Base-by-base conservation (phyloP, 1,139 yeast genomes). In the Blastobotrys illinoisensis region DNA sequence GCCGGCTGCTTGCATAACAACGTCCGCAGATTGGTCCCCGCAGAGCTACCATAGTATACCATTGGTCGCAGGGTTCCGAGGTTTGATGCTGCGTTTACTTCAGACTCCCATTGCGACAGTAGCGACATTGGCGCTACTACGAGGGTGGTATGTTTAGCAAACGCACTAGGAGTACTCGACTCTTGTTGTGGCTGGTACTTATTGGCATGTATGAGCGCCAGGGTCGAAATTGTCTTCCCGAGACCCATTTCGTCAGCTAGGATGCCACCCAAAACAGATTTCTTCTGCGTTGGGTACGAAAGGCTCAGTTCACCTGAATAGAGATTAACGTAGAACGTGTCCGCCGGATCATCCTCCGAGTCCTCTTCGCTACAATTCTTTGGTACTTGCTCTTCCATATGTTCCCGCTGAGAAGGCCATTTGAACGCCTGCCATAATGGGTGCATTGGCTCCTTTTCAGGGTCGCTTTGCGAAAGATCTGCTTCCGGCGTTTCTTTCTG, bases 171-270 rank as follows among this genome's bases (percentile, higher is more conserved):
- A 19, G 44, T 45, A 16, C 21, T 44, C 3, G 45, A 14, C 5
- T 26, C 40, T n/a, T n/a, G 40, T n/a, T 32, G 40, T 1, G 50
- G 46, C 16, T 53, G 46, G 51, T 62, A 56, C 48, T 54, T 52
- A 48, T 57, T 55, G 9, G 88, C 78, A 56, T 86, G 81, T 5
- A 93, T 75, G 52, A 93, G 71, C 0, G 97, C 80, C 58, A 89
- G 71, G 0, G 96, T 82, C 0, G 96, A 86, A 19, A 91, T 87
- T 0, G 98, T 91, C 66, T 91, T 91, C 47, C 98, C 98, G 6
- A 91, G 75, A 0, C 98, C 98, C 98, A 91, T 91, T 68, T 91
- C 98, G 70, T 91, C 98, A 0, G 97, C 96, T n/a, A 91, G 73
- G 16, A 91, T 88, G 0, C 99, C 99, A 20, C 99, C 98, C 44